Percentiles rank a stretch among this genome's conserved stretches.
Conservation (phyloP, 2,329 filamentous ascomycete species). For the Drechslerella dactyloides region DNA sequence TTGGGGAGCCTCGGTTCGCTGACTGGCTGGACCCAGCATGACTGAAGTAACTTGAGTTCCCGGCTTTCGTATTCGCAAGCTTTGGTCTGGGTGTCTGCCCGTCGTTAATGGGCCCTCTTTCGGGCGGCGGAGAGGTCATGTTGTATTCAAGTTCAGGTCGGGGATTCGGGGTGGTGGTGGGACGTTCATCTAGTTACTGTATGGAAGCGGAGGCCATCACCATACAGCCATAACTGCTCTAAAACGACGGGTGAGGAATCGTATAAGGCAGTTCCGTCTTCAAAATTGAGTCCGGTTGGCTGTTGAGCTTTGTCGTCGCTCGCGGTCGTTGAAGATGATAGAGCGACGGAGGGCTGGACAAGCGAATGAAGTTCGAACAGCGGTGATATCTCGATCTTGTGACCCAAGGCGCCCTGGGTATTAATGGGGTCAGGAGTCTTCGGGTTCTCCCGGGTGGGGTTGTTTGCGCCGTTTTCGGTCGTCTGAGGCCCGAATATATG, state of each 20-base stretch:
- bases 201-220: slow-evolving; percentile 8
- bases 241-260: not conserved
- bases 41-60: slow-evolving; percentile 16
- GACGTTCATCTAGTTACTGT: slow-evolving; percentile 17
- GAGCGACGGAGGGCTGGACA: no score
- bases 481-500: slow-evolving; percentile 5
- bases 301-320: no score
- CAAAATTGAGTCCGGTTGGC: not conserved
- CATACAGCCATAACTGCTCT: not conserved
- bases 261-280: not conserved
- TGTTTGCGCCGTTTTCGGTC: no score
- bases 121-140: slow-evolving; percentile 27
- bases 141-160: slow-evolving; percentile 4
- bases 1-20: slow-evolving; percentile 23
- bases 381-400: no score
- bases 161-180: not conserved
- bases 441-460: no score
- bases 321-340: no score
- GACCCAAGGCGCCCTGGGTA: no score
- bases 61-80: slow-evolving; percentile 15
- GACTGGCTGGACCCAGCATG: slow-evolving; percentile 7
- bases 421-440: no score
- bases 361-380: not conserved
- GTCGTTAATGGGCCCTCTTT: not conserved
- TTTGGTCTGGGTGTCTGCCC: slow-evolving; percentile 20